Conservation (phyloP, 2,329 filamentous ascomycete genomes). For the Pseudogymnoascus sp. region DNA sequence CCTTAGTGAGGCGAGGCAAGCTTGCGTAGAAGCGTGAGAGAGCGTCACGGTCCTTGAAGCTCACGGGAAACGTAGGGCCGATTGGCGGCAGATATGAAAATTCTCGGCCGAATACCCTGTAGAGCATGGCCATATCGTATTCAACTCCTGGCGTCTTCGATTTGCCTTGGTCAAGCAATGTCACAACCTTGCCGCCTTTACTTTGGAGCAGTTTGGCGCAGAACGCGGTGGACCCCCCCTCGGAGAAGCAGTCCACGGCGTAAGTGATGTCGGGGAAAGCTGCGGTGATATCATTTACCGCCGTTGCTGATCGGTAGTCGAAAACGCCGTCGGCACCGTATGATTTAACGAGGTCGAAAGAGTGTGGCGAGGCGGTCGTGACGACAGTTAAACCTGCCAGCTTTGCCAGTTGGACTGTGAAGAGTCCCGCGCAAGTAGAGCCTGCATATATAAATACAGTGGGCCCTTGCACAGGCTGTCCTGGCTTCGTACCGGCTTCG, state of each 20-base stretch:
- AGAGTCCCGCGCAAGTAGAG: slow-evolving; percentile 40
- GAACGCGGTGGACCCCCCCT: slow-evolving; percentile 24
- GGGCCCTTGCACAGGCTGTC: not conserved
- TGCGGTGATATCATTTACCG: not conserved
- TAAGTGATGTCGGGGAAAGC: slow-evolving; percentile 20
- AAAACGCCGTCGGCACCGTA: slow-evolving; percentile 41
- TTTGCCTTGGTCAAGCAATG: slow-evolving; percentile 19
- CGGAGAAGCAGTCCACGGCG: slow-evolving; percentile 28
- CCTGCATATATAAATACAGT: slow-evolving; percentile 42
- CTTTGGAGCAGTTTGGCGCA: slow-evolving; percentile 20
- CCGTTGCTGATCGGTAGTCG: slow-evolving; percentile 40
- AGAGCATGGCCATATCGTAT: slow-evolving; percentile 21
- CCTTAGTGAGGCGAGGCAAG: slow-evolving; percentile 14
- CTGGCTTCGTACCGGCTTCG: slow-evolving; percentile 10
- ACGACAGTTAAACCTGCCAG: slow-evolving; percentile 32
- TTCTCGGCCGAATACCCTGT: slow-evolving; percentile 19
- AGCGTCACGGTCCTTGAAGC: slow-evolving; percentile 18
- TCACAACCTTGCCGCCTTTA: slow-evolving; percentile 25
- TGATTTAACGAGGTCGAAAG: slow-evolving; percentile 37
- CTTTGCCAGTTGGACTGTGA: slow-evolving; percentile 41
- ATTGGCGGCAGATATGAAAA: slow-evolving; percentile 24
- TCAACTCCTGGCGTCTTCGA: slow-evolving; percentile 17
- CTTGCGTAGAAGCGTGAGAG: slow-evolving; percentile 19
- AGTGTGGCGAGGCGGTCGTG: slow-evolving; percentile 38
- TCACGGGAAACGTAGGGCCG: slow-evolving; percentile 25